Base-by-base conservation (phyloP, 441 rosid genomes). In the Pelargonium citronellum region DNA sequence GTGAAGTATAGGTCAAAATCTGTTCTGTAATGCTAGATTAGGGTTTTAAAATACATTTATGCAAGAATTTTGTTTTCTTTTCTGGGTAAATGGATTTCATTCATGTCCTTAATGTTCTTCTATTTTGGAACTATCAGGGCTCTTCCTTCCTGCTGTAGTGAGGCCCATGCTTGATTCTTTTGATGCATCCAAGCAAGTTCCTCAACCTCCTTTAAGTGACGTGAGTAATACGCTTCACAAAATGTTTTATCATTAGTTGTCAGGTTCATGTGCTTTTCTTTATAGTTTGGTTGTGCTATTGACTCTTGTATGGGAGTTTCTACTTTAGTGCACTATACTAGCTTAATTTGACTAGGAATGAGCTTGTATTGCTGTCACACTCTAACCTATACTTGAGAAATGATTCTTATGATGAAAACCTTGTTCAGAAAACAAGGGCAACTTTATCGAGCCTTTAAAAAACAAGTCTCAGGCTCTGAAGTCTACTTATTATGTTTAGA, bases 111-210 rank as follows among this genome's bases (percentile, higher is more conserved):
- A 43, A 47, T 49, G 30, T 3, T 78, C 49, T 61, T 17, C 15
- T 57, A 4, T 60, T 79, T 15, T 66, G 47, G 27, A 78, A 73
- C 62, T 68, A 43, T 75, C 83, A 87, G 98, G 97, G 72, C 89
- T 94, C 47, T 87, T 94, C 80, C 87, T 91, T 74, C 98, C 97
- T 12, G 97, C 98, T 68, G 93, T 89, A 47, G 97, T 91, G 66
- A 87, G 94, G 81, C 98, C 98, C 72, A 87, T 94, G 15, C 80
- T 94, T 16, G 97, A 91, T 76, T 94, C 98, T 9, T 78, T 88
- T 12, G 97, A 90, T 79, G 77, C 95, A n/a, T 82, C 93, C 66
- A 88, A 91, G 79, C 82, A 86, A 79, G 94, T 91, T 67, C 83
- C 86, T 71, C 92, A 85, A 51, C 90, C 96, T 69, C 77, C 92